Base-by-base conservation (phyloP, 1,139 yeast genomes). In the Saccharomyces pastorianus region DNA sequence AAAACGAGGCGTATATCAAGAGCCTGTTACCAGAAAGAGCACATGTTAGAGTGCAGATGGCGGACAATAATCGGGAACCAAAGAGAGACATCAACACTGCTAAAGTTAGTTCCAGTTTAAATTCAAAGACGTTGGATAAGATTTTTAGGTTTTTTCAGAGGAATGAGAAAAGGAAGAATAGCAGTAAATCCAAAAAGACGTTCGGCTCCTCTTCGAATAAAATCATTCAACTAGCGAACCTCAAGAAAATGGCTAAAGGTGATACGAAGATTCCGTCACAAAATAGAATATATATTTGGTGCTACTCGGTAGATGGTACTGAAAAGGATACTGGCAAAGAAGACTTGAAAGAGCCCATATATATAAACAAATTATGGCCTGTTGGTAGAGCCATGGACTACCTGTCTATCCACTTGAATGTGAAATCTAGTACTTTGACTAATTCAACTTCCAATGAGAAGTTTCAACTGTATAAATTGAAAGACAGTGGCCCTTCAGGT, bases 341-440 rank as follows among this genome's bases (percentile, higher is more conserved):
- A 51, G 61, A 61, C 20, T 67, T 66, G 41, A 50, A 44, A 23
- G 44, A 13, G 2, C 48, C 55, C 0, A 53, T 68, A 26, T 69
- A 62, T 49, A 61, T 67, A n/a, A 70, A 70, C 48, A 66, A 67
- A 46, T 61, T 67, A 3, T 85, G 93, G 88, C 84, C 88, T 0
- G 76, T 88, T 6, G 98, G 98, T 0, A 76, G 88, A 59, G 84
- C 85, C 2, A 70, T 89, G 50, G 98, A 91, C 67, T 77, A 78
- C 44, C 76, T 86, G 11, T 82, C 91, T 3, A 73, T 74, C 47
- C 87, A 87, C 67, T 20, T 28, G 1, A 61, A 61, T 50, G 48
- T 20, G 17, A 27, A 25, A 27, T 67, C 72, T 51, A 85, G 85
- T 64, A 76, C 79, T 1, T 74, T 70, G 28, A 77, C 78, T 29